Conservation (phyloP, 2,329 filamentous ascomycete genomes). For the Trichophyton mentagrophytes region DNA sequence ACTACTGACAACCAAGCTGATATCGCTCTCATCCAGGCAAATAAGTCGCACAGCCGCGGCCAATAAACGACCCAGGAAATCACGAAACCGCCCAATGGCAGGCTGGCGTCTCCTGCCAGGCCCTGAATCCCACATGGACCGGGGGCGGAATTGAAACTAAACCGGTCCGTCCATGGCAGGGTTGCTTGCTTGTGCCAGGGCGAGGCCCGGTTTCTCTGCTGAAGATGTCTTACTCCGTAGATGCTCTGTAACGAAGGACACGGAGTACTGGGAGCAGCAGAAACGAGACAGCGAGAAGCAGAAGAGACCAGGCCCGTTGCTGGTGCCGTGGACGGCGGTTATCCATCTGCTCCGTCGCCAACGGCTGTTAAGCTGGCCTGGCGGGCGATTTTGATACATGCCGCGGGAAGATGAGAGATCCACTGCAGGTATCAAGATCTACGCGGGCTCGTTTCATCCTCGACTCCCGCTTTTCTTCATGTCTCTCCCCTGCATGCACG, state of each 20-base stretch:
- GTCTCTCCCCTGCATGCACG: background rate
- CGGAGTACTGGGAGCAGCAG: background rate
- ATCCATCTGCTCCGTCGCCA: no score
- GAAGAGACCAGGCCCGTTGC: background rate
- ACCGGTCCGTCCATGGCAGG: background rate
- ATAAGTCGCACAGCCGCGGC: background rate
- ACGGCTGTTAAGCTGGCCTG: background rate
- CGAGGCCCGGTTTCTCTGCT: background rate
- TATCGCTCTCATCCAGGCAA: background rate
- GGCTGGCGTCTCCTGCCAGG: background rate
- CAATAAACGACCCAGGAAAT: background rate
- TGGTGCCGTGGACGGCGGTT: background rate
- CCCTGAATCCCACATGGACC: background rate
- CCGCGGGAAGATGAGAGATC: background rate
- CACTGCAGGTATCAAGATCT: background rate
- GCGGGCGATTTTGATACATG: background rate
- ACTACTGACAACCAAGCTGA: no score
- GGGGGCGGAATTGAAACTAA: background rate
- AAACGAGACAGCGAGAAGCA: background rate
- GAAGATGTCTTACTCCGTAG: background rate
- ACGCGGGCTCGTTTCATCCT: constrained; percentile 1
- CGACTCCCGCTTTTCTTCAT: background rate
- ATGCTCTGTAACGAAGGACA: no score
- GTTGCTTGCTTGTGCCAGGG: background rate
- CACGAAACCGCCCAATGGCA: background rate